Evolutionary conservation across 305 asterid genomes (phyloP), one percentile per base, ranked within the genome.

Genomic region (Solanum hybrid): DNA sequence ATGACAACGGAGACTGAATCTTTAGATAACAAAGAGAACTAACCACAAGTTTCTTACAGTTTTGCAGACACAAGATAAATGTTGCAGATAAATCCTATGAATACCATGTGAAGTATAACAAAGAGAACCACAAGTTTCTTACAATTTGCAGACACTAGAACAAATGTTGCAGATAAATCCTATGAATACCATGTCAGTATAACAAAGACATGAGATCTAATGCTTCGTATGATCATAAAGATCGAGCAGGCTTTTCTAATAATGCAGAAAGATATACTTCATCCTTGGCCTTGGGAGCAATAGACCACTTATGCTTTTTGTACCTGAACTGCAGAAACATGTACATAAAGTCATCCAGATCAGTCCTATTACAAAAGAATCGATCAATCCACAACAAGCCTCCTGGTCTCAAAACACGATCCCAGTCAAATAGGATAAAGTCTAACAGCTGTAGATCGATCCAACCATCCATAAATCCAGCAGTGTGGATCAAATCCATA

Each of bases 251-350:
- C 92, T 97, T 97, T 94, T 97, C 98, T 5, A 97, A 91, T 93
- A 97, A 90, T 77, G 98, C 99, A 78, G 98, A 97, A 5, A 97
- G 96, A 74, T 85, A 97, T 14, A 95, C 98, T 93, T 96, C 96
- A 90, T 96, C 97, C 90, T 93, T 93, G 33, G 97, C 95, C 91
- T 97, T 97, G 1, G 97, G 94, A 89, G 97, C 94, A 91, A 96
- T 92, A 39, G 90, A 92, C 99, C 99, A 97, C 92, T 89, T 95
- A 42, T 97, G 99, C 67, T 97, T 97, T 88, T 92, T 96, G 91
- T 97, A 96, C 95, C 98, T 95, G 89, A 97, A 97, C 92, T 96
- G 99, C 95, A 97, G 91, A 89, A 96, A 95, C 99, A 97, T 95
- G 91, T 95, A 97, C 98, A 95, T 94, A 73, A 92, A 97, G 5